Conservation (phyloP, 345 rosid genomes). For the Linum trigynum region DNA sequence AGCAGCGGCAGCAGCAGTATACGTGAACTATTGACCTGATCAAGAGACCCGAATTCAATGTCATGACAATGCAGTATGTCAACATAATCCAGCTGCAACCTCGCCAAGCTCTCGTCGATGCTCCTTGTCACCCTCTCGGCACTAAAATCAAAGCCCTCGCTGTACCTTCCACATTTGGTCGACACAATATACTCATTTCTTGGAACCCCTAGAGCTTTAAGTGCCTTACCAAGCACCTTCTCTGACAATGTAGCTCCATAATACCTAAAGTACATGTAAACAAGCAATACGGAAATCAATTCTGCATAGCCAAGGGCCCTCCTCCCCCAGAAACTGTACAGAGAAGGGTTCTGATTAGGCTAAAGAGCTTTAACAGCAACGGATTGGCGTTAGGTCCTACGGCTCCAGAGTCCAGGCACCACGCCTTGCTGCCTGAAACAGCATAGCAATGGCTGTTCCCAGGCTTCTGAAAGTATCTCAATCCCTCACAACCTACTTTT, state of each 20-base stretch:
- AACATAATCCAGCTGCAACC: constrained; percentile 84
- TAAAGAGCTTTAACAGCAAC: not conserved
- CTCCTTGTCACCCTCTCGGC: constrained; percentile 82
- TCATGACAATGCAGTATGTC: constrained; percentile 91
- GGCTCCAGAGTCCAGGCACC: too few relatives aligned
- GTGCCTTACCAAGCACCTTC: constrained; percentile 81
- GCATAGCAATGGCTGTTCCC: too few relatives aligned
- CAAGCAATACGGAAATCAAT: not conserved
- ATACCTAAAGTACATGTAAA: constrained; percentile 30
- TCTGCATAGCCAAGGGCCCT: not conserved
- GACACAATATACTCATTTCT: constrained; percentile 73
- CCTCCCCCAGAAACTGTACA: not conserved
- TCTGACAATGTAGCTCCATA: constrained; percentile 88
- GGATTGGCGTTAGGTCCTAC: too few relatives aligned
- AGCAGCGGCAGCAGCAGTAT: not conserved
- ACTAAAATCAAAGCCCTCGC: constrained; percentile 81
- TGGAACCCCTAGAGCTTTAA: constrained; percentile 64
- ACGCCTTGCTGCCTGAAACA: too few relatives aligned
- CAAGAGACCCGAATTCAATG: constrained; percentile 81
- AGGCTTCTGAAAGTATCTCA: too few relatives aligned
- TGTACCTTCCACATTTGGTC: constrained; percentile 76
- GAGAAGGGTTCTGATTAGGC: not conserved
- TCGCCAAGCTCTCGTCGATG: constrained; percentile 73
- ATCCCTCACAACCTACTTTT: too few relatives aligned
- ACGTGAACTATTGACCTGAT: constrained; percentile 42